A percentile compares a stretch with the other conserved stretches of the same genome.
phyloP scores from a whole-genome alignment of 805 yeast genomes.

The Saccharomyces kudriavzevii region DNA sequence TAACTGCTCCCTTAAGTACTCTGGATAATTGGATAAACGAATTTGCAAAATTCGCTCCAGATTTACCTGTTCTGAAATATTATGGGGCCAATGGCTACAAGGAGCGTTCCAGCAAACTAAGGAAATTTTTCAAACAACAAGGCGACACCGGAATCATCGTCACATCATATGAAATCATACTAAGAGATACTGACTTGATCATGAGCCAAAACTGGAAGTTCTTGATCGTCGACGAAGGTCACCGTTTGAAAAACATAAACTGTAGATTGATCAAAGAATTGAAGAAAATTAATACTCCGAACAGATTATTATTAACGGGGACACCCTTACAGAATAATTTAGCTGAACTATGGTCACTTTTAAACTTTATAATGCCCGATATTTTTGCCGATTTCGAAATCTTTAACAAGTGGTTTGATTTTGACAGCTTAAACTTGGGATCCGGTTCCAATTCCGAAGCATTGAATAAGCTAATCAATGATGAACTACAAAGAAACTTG shows the following conservation, averaged over 20 bases:
- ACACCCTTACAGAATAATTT: slow-evolving; percentile 91
- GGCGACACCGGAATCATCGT: slow-evolving; percentile 47
- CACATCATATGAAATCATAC: slow-evolving; percentile 75
- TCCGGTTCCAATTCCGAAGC: slow-evolving; percentile 23
- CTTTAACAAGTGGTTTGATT: slow-evolving; percentile 93
- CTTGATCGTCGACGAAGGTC: slow-evolving; percentile 92
- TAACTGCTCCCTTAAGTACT: slow-evolving; percentile 79
- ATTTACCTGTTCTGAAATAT: slow-evolving; percentile 52
- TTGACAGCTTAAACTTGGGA: slow-evolving; percentile 44
- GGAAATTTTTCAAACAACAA: slow-evolving; percentile 35
- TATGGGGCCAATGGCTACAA: slow-evolving; percentile 50
- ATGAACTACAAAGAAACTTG: slow-evolving; percentile 50
- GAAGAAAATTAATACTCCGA: slow-evolving; percentile 56
- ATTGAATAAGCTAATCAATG: slow-evolving; percentile 41
- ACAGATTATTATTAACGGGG: slow-evolving; percentile 82
- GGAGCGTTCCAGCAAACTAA: slow-evolving; percentile 25
- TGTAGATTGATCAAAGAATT: slow-evolving; percentile 66
- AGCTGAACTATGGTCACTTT: slow-evolving; percentile 82
- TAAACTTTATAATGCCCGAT: slow-evolving; percentile 87
- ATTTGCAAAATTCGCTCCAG: slow-evolving; percentile 65
- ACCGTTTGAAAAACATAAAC: slow-evolving; percentile 76
- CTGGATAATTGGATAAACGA: slow-evolving; percentile 80
- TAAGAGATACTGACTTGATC: slow-evolving; percentile 56
- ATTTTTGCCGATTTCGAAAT: slow-evolving; percentile 83
- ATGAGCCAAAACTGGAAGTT: slow-evolving; percentile 62